Base-by-base conservation (phyloP, 495 filamentous ascomycete genomes). In the Lasiosphaeriaceae sp. region DNA sequence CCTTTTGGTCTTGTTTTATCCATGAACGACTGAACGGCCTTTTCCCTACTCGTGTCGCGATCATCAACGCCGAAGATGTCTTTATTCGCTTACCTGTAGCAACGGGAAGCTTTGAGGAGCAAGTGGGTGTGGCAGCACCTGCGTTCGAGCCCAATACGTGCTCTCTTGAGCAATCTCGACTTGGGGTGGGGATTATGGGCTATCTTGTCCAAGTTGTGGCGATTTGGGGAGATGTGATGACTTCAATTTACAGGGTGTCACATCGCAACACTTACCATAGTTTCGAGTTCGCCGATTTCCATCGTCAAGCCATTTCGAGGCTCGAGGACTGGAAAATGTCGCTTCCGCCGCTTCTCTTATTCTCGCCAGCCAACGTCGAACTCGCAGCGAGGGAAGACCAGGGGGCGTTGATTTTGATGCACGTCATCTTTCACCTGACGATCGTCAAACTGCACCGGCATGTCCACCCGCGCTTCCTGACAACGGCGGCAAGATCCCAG, bases 1-100 rank as follows among this genome's bases (percentile, higher is more conserved):
- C 83, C 0, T 88, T 88, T 64, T 89, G 86, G 86, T 79, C 81
- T 14, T 76, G 78, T 29, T 88, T 82, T 57, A 54, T 87, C 51
- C 71, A 84, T 61, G 85, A 89, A 74, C 80, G 85, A 26, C 74
- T 85, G 24, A 83, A 78, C 31, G 81, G 79, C 26, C 79, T 83
- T 54, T 82, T 79, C 54, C 75, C 79, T 5, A 78, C 74, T 7
- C 71, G 75, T 11, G 52, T 72, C 14, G 75, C 69, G 55, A 63
- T 74, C 37, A 67, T 82, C 55, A 71, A 78, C 49, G 54, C 71
- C 4, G 80, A 86, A 64, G 78, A 86, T 34, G 77, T 85, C 22
- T 83, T 88, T 59, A 67, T 87, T 8, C 78, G 83, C 34, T 74
- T 89, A 11, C 86, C 86, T 12, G 82, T 80, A 62, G 75, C 78